phyloP scores from a whole-genome alignment of 495 filamentous ascomycete genomes.

The Chaetomidium leptoderma region DNA sequence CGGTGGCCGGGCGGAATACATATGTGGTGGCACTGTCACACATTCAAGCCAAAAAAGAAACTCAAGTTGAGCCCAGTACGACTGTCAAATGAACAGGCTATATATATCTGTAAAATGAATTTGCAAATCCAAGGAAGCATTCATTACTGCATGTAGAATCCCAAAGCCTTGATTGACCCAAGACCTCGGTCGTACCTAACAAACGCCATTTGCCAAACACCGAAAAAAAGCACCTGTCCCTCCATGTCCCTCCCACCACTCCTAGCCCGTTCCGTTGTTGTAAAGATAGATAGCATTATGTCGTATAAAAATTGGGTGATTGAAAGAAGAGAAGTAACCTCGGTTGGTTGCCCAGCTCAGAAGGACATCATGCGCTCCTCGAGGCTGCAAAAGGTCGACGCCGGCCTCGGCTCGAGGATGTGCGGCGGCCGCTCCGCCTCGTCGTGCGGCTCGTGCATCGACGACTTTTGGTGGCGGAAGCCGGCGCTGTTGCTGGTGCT shows the following conservation, averaged over 20 bases:
- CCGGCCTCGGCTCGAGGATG: conserved; percentile 52
- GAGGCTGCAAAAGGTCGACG: conserved; percentile 52
- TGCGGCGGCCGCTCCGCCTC: conserved; percentile 40
- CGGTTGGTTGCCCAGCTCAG: neutral
- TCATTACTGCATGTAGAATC: neutral
- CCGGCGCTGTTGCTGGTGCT: conserved; percentile 52
- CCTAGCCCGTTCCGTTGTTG: neutral
- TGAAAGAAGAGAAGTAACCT: neutral
- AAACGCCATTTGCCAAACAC: neutral
- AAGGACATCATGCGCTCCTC: conserved; percentile 48
- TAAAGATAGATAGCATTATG: conserved; percentile 3
- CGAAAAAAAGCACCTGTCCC: neutral
- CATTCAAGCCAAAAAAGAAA: no score
- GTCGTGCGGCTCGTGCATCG: conserved; percentile 46
- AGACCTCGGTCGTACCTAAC: neutral
- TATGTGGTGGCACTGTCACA: no score
- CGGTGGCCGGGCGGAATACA: no score
- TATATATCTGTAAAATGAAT: neutral
- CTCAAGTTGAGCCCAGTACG: neutral
- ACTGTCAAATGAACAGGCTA: neutral
- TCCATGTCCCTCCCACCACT: neutral
- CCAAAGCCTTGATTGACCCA: neutral
- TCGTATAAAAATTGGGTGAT: neutral
- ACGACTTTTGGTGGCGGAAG: conserved; percentile 43
- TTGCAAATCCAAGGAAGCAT: neutral